Evolutionary conservation across 225 moss, liverwort and hornwort genomes (phyloP).

Genomic region (Physcomitrium patens): DNA sequence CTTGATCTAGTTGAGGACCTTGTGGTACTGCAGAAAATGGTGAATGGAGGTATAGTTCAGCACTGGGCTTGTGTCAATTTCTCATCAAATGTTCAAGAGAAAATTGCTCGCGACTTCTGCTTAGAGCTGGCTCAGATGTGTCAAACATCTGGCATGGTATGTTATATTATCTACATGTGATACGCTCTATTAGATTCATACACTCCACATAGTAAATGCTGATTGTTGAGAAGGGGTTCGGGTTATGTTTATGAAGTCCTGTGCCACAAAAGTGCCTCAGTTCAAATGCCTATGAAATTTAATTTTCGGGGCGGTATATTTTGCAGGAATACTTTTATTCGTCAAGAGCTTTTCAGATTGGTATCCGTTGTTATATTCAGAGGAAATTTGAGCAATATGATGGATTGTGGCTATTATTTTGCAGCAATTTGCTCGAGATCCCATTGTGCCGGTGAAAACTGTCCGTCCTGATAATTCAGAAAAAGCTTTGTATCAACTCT

Average conservation of each 20-base stretch:
- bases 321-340: no score
- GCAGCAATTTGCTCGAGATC: conserved; percentile 56
- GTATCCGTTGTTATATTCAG: no score
- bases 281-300: no score
- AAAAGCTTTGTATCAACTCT: conserved; percentile 48
- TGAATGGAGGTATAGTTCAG: conserved; percentile 64
- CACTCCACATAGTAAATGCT: neutral
- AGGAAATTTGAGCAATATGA: neutral
- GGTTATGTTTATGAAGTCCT: no score
- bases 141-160: conserved; percentile 70
- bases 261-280: no score
- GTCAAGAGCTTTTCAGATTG: no score
- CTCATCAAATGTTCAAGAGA: conserved; percentile 50
- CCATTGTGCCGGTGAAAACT: conserved; percentile 45
- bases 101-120: conserved; percentile 52
- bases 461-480: conserved; percentile 61
- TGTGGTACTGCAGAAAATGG: conserved; percentile 61
- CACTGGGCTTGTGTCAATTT: conserved; percentile 75
- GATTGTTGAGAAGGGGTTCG: neutral
- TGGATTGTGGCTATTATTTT: neutral
- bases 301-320: no score
- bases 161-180: neutral
- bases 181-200: neutral
- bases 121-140: conserved; percentile 67
- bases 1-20: no score